Percentiles rank a stretch among this genome's conserved stretches.
Conservation (phyloP, 2,329 filamentous ascomycete genomes). For the Grosmannia serpens region DNA sequence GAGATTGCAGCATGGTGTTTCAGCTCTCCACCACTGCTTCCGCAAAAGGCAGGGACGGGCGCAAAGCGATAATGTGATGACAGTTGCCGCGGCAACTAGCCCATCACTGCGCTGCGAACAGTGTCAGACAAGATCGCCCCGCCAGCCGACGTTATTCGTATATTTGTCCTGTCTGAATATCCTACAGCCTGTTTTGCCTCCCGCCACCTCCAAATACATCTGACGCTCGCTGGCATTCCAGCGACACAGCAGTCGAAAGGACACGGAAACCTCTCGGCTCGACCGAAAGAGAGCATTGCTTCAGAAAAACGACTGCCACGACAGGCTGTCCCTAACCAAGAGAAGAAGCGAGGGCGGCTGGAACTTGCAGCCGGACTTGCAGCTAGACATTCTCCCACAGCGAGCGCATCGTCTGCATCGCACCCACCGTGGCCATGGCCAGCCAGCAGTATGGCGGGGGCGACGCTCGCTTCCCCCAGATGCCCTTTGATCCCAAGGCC, state of each 20-base stretch:
- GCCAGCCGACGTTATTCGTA: not conserved
- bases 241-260: not conserved
- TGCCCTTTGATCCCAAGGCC: conserved; percentile 74
- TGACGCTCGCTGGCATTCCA: not conserved
- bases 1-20: not conserved
- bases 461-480: conserved; percentile 41
- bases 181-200: not conserved
- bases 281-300: not conserved
- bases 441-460: conserved; percentile 44
- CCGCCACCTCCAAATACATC: not conserved
- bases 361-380: too few relatives aligned
- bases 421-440: not conserved
- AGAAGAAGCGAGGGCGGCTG: too few relatives aligned
- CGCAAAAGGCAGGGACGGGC: not conserved
- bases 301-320: not conserved
- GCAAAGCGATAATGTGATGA: not conserved
- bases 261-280: not conserved
- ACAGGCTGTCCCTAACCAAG: not conserved
- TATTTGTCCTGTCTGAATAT: not conserved
- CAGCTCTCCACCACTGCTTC: not conserved
- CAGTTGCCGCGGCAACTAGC: not conserved
- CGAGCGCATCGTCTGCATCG: not conserved
- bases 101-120: not conserved
- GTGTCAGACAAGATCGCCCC: not conserved
- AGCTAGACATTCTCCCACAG: too few relatives aligned